A percentile compares a stretch with the other conserved stretches of the same genome.
Evolutionary conservation across 805 yeast species (phyloP).

Genomic region (Candida gorgasii): DNA sequence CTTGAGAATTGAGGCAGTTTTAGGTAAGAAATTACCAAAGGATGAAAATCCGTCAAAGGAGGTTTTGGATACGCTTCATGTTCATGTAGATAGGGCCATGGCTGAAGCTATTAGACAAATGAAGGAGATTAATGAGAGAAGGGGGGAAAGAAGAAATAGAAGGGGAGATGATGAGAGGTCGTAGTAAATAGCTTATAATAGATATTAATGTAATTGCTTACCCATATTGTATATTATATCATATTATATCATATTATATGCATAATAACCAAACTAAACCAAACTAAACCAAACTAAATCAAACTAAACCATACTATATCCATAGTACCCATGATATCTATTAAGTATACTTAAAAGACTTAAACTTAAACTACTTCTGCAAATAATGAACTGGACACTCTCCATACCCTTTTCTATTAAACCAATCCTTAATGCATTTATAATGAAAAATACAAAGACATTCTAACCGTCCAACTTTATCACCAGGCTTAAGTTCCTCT

Average conservation of each 20-base stretch:
- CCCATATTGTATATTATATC: no score
- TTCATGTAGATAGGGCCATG: conserved; percentile 87
- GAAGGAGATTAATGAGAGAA: conserved; percentile 59
- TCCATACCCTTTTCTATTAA: conserved; percentile 77
- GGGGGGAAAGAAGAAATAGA: conserved; percentile 24
- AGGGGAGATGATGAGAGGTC: conserved; percentile 22
- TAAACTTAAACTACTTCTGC: conserved; percentile 18
- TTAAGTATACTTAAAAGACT: no score
- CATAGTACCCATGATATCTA: no score
- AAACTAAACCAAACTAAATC: no score
- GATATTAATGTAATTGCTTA: no score
- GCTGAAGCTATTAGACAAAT: conserved; percentile 84
- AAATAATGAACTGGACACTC: conserved; percentile 80
- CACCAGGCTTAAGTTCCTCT: conserved; percentile 84
- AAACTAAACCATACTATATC: no score
- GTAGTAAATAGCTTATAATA: no score
- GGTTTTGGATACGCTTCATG: conserved; percentile 73
- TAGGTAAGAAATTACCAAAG: conserved; percentile 80
- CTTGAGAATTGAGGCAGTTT: conserved; percentile 83
- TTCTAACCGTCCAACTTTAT: conserved; percentile 87
- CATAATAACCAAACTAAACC: no score
- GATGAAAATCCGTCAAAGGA: conserved; percentile 74
- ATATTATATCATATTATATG: no score
- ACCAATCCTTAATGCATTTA: conserved; percentile 89
- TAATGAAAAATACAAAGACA: conserved; percentile 95